phyloP scores from a whole-genome alignment of 495 filamentous ascomycete species.

The Parachaetomium inaequale region DNA sequence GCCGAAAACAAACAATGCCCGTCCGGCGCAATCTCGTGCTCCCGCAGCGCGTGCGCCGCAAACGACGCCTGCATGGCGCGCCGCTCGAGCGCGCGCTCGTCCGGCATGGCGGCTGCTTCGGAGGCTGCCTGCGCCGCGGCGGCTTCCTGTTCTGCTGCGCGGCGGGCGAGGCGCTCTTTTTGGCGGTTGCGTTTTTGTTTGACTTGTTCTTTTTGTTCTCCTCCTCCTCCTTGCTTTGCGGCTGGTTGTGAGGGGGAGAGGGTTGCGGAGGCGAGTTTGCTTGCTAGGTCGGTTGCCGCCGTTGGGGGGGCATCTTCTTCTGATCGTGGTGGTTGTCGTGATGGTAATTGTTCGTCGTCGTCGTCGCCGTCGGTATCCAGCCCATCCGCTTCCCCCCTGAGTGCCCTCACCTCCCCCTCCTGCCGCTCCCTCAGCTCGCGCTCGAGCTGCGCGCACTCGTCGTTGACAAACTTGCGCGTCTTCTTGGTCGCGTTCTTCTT shows the following conservation, averaged over 20 bases:
- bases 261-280: constrained; percentile 24
- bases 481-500: constrained; percentile 96
- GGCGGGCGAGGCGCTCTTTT: constrained; percentile 84
- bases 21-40: constrained; percentile 80
- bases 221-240: constrained; percentile 12
- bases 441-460: constrained; percentile 76
- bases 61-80: constrained; percentile 64
- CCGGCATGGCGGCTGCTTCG: constrained; percentile 70
- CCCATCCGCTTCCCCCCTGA: constrained; percentile 41
- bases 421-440: constrained; percentile 64
- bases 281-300: constrained; percentile 12
- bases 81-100: constrained; percentile 70
- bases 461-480: constrained; percentile 82
- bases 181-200: constrained; percentile 73
- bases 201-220: constrained; percentile 26
- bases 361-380: constrained; percentile 22
- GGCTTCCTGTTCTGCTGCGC: constrained; percentile 78
- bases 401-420: constrained; percentile 56
- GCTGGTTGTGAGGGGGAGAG: constrained; percentile 4
- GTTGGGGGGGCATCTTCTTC: constrained; percentile 1
- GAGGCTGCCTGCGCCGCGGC: constrained; percentile 60
- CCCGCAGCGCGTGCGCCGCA: constrained; percentile 56
- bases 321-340: background rate
- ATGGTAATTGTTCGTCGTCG: constrained; percentile 14
- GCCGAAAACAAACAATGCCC: constrained; percentile 97